phyloP scores from a whole-genome alignment of 768 basidiomycete species.

The Mycena belliarum region DNA sequence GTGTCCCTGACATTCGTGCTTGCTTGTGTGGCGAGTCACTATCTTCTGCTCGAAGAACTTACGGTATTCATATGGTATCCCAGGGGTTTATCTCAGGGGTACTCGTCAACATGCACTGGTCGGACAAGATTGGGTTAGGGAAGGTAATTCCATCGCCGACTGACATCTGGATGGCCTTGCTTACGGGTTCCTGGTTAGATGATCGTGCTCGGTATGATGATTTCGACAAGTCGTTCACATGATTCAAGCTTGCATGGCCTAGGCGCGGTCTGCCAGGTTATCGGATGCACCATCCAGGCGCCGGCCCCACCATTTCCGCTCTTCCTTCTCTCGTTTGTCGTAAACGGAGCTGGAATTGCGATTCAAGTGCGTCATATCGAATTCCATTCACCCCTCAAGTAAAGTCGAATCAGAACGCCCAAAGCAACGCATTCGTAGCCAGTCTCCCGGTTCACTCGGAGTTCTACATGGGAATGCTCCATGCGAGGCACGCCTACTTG shows the following conservation, averaged over 20 bases:
- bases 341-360: constrained; percentile 54
- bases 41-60: not conserved
- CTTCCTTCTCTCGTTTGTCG: constrained; percentile 43
- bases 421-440: constrained; percentile 56
- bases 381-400: not conserved
- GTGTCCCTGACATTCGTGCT: constrained; percentile 54
- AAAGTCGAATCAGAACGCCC: constrained; percentile 42
- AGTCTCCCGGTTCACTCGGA: constrained; percentile 43
- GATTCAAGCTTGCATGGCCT: not conserved
- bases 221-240: not conserved
- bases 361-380: constrained; percentile 35
- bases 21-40: constrained; percentile 29
- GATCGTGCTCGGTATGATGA: constrained; percentile 24
- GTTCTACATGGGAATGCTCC: constrained; percentile 53
- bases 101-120: constrained; percentile 46
- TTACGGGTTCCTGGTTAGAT: not conserved
- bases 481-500: constrained; percentile 30
- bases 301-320: constrained; percentile 54
- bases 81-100: constrained; percentile 54
- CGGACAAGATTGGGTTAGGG: constrained; percentile 48
- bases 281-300: constrained; percentile 45
- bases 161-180: not conserved
- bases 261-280: constrained; percentile 46
- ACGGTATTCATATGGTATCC: not conserved
- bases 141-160: constrained; percentile 33